A percentile compares a stretch with the other conserved stretches of the same genome.
Evolutionary conservation across 2,329 filamentous ascomycete species (phyloP).

Genomic region (Penicillium paneum): DNA sequence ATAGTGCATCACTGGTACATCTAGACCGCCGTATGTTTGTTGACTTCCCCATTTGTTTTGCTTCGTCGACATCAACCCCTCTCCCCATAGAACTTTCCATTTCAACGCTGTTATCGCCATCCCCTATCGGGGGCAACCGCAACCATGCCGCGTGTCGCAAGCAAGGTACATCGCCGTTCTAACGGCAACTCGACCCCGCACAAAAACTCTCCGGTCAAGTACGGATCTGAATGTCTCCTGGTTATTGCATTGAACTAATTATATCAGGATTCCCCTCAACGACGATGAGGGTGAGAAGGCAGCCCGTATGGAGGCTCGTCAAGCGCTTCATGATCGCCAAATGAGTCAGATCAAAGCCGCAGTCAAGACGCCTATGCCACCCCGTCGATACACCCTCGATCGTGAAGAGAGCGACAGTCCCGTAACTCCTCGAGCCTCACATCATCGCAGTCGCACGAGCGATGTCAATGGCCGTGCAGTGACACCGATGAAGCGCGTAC

Average conservation of each 20-base stretch:
- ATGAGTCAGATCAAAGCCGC: slow-evolving; percentile 88
- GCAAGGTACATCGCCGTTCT: slow-evolving; percentile 45
- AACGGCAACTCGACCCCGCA: slow-evolving; percentile 51
- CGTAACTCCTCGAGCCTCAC: slow-evolving; percentile 47
- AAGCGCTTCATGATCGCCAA: slow-evolving; percentile 83
- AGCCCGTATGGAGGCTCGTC: slow-evolving; percentile 77
- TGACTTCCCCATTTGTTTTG: slow-evolving; percentile 26
- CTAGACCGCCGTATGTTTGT: slow-evolving; percentile 38
- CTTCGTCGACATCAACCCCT: slow-evolving; percentile 18
- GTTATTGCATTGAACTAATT: slow-evolving; percentile 10
- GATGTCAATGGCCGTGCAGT: slow-evolving; percentile 68
- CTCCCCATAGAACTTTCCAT: slow-evolving; percentile 13
- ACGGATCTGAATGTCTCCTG: slow-evolving; percentile 19
- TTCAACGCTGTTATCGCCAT: slow-evolving; percentile 13
- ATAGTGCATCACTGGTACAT: slow-evolving; percentile 23
- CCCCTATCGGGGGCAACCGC: slow-evolving; percentile 28
- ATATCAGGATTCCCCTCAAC: slow-evolving; percentile 80
- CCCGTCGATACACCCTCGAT: slow-evolving; percentile 40
- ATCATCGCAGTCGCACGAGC: slow-evolving; percentile 35
- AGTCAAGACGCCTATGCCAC: slow-evolving; percentile 47
- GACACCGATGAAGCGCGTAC: slow-evolving; percentile 93
- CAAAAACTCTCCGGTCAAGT: slow-evolving; percentile 52
- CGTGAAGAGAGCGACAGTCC: slow-evolving; percentile 45
- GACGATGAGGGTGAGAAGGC: slow-evolving; percentile 93
- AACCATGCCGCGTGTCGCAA: slow-evolving; percentile 57